Conservation (phyloP, 495 filamentous ascomycete genomes). For the Hapsidospora chrysogenum region DNA sequence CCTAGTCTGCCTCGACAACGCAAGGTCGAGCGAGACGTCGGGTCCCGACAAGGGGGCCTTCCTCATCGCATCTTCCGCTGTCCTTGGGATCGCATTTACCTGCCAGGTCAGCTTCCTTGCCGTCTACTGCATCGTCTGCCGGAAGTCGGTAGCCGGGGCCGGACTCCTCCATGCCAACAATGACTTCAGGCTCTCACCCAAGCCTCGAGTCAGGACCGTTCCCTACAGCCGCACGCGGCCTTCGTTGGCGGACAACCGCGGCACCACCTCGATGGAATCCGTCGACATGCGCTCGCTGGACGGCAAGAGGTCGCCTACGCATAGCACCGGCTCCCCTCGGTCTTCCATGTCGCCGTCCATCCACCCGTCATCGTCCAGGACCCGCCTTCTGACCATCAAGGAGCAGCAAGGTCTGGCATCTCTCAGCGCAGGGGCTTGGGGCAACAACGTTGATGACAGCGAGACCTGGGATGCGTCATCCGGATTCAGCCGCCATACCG, state of each 20-base stretch:
- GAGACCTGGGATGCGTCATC: no score
- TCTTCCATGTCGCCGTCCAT: constrained; percentile 32
- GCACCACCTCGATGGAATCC: no score
- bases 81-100: constrained; percentile 22
- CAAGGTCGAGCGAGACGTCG: constrained; percentile 9
- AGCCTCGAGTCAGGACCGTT: constrained; percentile 24
- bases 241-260: background rate
- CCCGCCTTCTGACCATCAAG: constrained; percentile 24
- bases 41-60: constrained; percentile 13
- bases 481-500: no score
- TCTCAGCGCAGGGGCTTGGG: no score
- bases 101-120: constrained; percentile 20
- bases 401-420: no score
- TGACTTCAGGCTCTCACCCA: constrained; percentile 9
- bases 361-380: constrained; percentile 32
- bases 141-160: no score
- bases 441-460: no score
- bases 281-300: no score
- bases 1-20: constrained; percentile 18
- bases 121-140: constrained; percentile 17
- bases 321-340: constrained; percentile 35
- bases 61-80: constrained; percentile 19
- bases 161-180: constrained; percentile 11
- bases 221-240: constrained; percentile 26
- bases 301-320: no score